phyloP scores from a whole-genome alignment of 305 asterid genomes.

The Solanum hybrid region DNA sequence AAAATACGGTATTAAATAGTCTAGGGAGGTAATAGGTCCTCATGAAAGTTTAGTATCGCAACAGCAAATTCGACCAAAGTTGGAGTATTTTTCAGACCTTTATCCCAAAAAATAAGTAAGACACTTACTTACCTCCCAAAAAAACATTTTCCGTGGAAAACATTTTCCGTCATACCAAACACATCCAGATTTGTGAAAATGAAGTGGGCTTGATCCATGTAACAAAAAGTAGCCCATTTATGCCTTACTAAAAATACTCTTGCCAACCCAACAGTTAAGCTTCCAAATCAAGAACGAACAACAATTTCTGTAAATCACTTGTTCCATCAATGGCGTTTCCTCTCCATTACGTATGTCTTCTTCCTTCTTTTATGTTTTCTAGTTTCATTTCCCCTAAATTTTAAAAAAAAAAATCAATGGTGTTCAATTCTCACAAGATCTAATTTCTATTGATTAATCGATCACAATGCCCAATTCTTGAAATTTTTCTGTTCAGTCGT shows the following conservation, averaged over 20 bases:
- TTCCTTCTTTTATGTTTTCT: not conserved
- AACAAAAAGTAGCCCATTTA: not conserved
- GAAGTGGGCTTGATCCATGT: not conserved
- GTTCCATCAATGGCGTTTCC: conserved; percentile 1
- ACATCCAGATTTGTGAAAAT: not conserved
- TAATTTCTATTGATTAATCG: not conserved
- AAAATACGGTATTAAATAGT: too few species aligned
- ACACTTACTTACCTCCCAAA: not conserved
- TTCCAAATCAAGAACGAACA: not conserved
- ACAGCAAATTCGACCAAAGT: too few species aligned
- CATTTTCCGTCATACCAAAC: not conserved
- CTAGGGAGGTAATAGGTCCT: too few species aligned
- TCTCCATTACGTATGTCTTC: not conserved
- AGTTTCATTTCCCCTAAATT: not conserved
- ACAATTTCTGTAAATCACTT: not conserved
- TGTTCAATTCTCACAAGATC: not conserved
- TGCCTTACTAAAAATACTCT: not conserved
- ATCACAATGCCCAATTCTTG: not conserved
- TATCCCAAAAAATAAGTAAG: not conserved
- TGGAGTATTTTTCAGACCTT: too few species aligned
- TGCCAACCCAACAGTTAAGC: not conserved
- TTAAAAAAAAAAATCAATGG: not conserved
- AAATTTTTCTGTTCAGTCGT: not conserved
- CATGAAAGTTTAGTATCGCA: too few species aligned
- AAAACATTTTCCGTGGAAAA: too few species aligned